Conservation (phyloP, 352 stramenopile species). For the Globisporangium camurandrum region DNA sequence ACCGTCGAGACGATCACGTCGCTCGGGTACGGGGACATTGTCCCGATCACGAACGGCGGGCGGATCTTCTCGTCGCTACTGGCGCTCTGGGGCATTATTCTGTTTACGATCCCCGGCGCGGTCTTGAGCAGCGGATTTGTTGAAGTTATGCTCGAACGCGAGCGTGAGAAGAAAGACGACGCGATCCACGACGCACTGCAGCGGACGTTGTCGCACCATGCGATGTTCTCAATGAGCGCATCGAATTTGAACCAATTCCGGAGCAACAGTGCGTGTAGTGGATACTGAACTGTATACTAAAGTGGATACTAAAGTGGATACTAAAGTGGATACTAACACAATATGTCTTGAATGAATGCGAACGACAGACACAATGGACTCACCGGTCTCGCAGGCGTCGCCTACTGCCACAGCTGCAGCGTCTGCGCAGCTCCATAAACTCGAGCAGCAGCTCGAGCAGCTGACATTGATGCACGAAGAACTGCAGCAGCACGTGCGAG, state of each 20-base stretch:
- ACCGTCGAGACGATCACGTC: conserved; percentile 80
- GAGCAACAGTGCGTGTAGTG: conserved; percentile 12
- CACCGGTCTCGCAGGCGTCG: conserved; percentile 21
- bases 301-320: too few relatives aligned
- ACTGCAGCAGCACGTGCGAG: conserved; percentile 43
- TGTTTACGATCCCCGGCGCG: conserved; percentile 80
- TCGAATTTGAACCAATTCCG: conserved; percentile 36
- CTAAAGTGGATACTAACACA: too few relatives aligned
- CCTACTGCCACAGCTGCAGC: conserved; percentile 16
- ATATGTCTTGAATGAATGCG: too few relatives aligned
- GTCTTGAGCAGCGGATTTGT: conserved; percentile 76
- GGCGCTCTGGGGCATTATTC: conserved; percentile 78
- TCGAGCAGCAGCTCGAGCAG: conserved; percentile 52
- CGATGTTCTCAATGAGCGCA: conserved; percentile 27
- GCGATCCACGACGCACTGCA: conserved; percentile 46
- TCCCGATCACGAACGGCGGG: conserved; percentile 55
- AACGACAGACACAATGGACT: too few relatives aligned
- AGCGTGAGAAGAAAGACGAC: conserved; percentile 46
- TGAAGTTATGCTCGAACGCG: conserved; percentile 78
- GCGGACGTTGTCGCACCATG: conserved; percentile 39
- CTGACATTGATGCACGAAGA: conserved; percentile 35
- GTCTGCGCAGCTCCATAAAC: conserved; percentile 13
- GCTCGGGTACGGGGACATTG: conserved; percentile 83
- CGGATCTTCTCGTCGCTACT: conserved; percentile 70
- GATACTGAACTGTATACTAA: too few relatives aligned